Base-by-base conservation (phyloP, 768 basidiomycete genomes). In the Candolleomyces eurysporus region DNA sequence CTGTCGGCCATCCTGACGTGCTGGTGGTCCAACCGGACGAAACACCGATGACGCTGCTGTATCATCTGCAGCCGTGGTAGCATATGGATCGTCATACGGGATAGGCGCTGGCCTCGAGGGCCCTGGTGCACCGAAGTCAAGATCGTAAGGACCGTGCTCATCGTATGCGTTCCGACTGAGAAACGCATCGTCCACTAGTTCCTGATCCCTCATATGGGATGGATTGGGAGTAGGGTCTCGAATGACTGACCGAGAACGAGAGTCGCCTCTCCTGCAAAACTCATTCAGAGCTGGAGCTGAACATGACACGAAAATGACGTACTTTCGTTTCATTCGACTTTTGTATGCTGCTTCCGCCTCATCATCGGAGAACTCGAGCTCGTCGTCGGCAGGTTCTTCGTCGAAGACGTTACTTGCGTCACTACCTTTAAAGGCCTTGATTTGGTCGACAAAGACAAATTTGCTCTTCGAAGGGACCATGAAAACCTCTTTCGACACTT, bases 391-490 rank as follows among this genome's bases (percentile, higher is more conserved):
- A 2, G 92, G 89, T 71, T 98, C 96, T 73, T 98, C 96, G 69
- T 98, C 96, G 65, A 94, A 86, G 10, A 94, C 80, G 69, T 98
- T 98, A 68, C 91, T 94, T 21, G 96, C 96, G 66, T 98, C 96
- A 64, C 92, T 94, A 46, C 96, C 96, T 69, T 88, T 95, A 63
- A 85, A 71, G 17, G 76, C 79, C 61, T 84, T 82, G 50, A 98
- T 81, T 50, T 88, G 84, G 42, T 82, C 79, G 49, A 94, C 81
- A 71, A 92, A 94, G 56, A 98, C 89, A 69, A 95, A 96, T 48
- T 84, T 82, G 73, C 94, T 95, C 46, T 85, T 85, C 46, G 80
- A 77, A 1, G 92, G 90, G 40, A 94, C 84, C 73, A 96, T 94
- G 73, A 87, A 98, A 36, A 98, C 88, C 61, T 85, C 79, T 31